A percentile compares a stretch with the other conserved stretches of the same genome.
phyloP scores from a whole-genome alignment of 441 rosid species.

The Monsonia emarginata region DNA sequence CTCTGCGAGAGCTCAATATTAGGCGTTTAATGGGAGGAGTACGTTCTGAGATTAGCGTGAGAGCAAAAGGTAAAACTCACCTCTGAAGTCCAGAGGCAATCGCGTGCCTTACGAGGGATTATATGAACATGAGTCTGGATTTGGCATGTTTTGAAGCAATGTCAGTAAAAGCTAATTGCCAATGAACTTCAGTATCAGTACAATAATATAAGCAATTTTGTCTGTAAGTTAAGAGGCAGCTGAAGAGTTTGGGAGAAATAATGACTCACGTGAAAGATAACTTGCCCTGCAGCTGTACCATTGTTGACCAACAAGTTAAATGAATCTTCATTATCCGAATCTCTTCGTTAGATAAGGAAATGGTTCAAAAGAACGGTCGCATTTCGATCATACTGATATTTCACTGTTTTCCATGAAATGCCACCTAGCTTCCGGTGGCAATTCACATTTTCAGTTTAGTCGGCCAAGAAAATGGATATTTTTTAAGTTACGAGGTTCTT shows the following conservation, averaged over 20 bases:
- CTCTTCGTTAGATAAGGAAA: not conserved
- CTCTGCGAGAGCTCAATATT: conserved; percentile 38
- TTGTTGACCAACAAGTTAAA: conserved; percentile 84
- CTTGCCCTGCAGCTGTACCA: conserved; percentile 93
- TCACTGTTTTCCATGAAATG: no score
- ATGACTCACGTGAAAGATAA: conserved; percentile 70
- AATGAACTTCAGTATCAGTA: no score
- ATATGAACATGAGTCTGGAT: conserved; percentile 88
- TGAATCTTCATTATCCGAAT: conserved; percentile 50
- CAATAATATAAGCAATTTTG: no score
- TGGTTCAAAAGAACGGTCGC: not conserved
- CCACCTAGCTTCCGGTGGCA: no score
- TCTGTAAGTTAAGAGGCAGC: no score
- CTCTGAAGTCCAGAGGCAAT: conserved; percentile 87
- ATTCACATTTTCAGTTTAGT: no score
- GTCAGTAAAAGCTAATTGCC: not conserved
- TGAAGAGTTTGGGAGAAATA: not conserved
- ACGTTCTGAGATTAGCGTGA: no score
- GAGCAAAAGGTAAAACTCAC: conserved; percentile 25
- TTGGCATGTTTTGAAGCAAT: conserved; percentile 4
- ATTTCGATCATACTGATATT: no score
- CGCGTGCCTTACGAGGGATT: conserved; percentile 70
- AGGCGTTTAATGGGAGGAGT: no score
- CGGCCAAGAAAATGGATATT: no score
- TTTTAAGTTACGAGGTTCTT: no score